Evolutionary conservation across 108 stramenopile genomes (phyloP), one percentile per base, ranked within the genome.

Genomic region (Fistulifera pelliculosa): DNA sequence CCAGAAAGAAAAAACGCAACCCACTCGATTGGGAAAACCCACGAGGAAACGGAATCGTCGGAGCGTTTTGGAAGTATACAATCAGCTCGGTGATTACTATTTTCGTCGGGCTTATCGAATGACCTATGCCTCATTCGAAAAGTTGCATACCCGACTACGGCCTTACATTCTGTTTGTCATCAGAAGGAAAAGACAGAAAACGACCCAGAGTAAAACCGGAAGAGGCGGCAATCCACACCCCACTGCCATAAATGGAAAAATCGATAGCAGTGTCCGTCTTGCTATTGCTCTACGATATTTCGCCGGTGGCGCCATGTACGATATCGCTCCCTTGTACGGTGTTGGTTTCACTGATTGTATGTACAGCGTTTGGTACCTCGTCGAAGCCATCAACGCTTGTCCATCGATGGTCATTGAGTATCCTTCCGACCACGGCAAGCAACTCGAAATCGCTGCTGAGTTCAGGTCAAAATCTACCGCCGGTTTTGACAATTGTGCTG

Each of bases 401-500:
- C 27, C 41, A 22, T 31, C 47, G 0, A 49, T 68, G 12, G 12
- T 47, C 0, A 60, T 73, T 43, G 2, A 17, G 10, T 72, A 52
- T 52, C 71, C 71, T 15, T 5, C 13, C 21, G 27, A 17, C 0
- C 50, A 57, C 52, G 43, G 19, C 6, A 44, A 68, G 24, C 62
- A 68, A 49, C 18, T 39, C 12, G 8, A 27, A 18, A 69, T 69
- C 38, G 68, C 68, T 1, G 23, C 41, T 1, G 74, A 57, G 15
- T 75, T 75, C 42, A 22, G 42, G 40, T 41, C 27, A 45, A 58
- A 21, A 31, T 56, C 54, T 17, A 23, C 15, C 24, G 61, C 47
- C 10, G 50, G 40, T 10, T 62, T 70, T 49, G 26, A 43, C 28
- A 43, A 27, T 43, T 68, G 67, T 63, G 56, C 51, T 51, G 74